A percentile compares a stretch with the other conserved stretches of the same genome.
Conservation (phyloP, 108 stramenopile genomes). For the Cyclotella baltica region DNA sequence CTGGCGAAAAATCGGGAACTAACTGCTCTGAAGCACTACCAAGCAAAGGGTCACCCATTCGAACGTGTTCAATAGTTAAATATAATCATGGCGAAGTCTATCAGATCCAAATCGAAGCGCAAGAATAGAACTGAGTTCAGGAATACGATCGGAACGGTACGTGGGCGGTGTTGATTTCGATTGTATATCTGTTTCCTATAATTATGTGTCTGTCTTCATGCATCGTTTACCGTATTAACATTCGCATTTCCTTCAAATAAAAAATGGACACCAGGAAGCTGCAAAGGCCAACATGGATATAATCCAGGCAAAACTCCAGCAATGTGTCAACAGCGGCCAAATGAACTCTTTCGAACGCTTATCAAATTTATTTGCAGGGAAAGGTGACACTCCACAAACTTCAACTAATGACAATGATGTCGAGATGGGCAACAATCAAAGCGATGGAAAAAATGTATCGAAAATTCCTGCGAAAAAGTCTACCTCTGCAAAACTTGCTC, state of each 20-base stretch:
- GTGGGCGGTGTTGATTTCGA: constrained; percentile 23
- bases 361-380: constrained; percentile 60
- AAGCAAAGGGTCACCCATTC: too few species aligned
- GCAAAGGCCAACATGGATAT: constrained; percentile 68
- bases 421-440: constrained; percentile 23
- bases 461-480: constrained; percentile 52
- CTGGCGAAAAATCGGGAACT: too few species aligned
- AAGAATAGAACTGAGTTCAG: constrained; percentile 84
- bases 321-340: constrained; percentile 48
- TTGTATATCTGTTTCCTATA: constrained; percentile 3
- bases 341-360: constrained; percentile 74
- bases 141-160: constrained; percentile 78
- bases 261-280: constrained; percentile 47
- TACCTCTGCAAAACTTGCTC: constrained; percentile 21
- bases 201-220: constrained; percentile 7
- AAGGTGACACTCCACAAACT: constrained; percentile 3
- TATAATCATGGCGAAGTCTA: constrained; percentile 85
- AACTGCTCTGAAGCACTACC: too few species aligned
- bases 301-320: constrained; percentile 67
- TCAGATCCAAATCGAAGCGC: constrained; percentile 82
- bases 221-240: not conserved
- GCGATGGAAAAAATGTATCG: constrained; percentile 38
- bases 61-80: too few species aligned
- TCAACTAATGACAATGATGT: constrained; percentile 23
- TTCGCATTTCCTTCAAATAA: not conserved